Evolutionary conservation across 257 asterid genomes (phyloP), one percentile per base, ranked within the genome.

Genomic region (Agastache rugosa): DNA sequence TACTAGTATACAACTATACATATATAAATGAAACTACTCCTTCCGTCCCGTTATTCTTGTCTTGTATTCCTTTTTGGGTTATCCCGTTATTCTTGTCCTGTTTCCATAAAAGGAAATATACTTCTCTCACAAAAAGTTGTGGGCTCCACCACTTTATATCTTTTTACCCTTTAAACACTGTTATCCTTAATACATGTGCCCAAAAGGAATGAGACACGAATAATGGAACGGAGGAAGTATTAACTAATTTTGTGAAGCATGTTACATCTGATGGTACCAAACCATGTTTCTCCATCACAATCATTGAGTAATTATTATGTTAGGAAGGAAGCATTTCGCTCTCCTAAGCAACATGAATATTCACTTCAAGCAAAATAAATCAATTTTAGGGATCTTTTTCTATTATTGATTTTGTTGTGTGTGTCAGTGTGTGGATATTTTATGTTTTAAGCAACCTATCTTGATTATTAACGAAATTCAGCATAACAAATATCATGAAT

Each of bases 231-330:
- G n/a, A n/a, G n/a, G n/a, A n/a, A n/a, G n/a, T n/a, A 31, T 31
- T 31, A 25, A 25, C 2, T 25, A 31, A 31, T 20, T 48, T 37
- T 35, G 70, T 58, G 59, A 29, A 9, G 35, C 54, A 62, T 58
- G 72, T n/a, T 34, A 50, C 60, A 48, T 77, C 29, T 17, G 42
- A 69, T 76, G 72, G 67, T 31, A 50, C 68, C 65, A 50, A 73
- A 23, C 51, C 50, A 10, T 41, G 35, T 51, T 67, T 62, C 56
- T 31, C 29, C 17, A 67, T 54, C 61, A 68, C 73, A 73, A 79
- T 68, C 68, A 74, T 74, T 59, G 44, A 78, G 75, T 73, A 50
- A 58, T 59, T 62, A 72, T 69, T 69, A 58, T 63, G 35, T 16
- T 61, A 63, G 35, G 63, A 60, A 73, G 62, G 63, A 69, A 73